phyloP scores from a whole-genome alignment of 768 basidiomycete species.

The Dendrothele bispora region DNA sequence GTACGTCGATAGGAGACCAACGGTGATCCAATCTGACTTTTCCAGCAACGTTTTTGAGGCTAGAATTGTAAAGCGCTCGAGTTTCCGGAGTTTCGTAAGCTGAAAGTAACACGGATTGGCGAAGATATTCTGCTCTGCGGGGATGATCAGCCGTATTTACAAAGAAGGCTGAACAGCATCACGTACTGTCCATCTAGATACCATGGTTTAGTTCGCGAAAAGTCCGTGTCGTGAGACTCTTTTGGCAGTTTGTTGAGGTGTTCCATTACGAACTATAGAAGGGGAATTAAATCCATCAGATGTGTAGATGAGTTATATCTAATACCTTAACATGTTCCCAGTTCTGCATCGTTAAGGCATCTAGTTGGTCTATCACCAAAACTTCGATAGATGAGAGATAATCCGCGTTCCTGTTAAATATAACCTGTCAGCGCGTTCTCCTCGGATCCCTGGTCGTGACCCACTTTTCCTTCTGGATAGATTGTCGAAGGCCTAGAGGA shows the following conservation, averaged over 20 bases:
- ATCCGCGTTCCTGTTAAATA: slow-evolving; percentile 70
- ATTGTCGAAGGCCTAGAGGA: slow-evolving; percentile 86
- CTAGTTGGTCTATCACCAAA: slow-evolving; percentile 87
- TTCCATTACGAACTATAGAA: slow-evolving; percentile 73
- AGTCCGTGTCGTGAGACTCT: slow-evolving; percentile 91
- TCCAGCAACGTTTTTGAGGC: slow-evolving; percentile 81
- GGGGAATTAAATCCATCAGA: neutral
- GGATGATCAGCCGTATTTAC: slow-evolving; percentile 1
- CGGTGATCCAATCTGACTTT: slow-evolving; percentile 68
- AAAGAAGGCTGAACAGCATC: neutral
- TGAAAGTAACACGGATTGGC: slow-evolving; percentile 87
- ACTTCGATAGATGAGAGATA: slow-evolving; percentile 94
- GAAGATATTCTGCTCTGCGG: slow-evolving; percentile 74
- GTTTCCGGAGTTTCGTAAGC: slow-evolving; percentile 90
- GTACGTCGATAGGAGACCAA: slow-evolving; percentile 78
- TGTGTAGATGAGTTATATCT: neutral
- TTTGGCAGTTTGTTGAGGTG: slow-evolving; percentile 88
- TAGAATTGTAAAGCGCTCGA: slow-evolving; percentile 73
- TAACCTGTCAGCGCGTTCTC: neutral
- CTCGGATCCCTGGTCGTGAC: slow-evolving; percentile 22
- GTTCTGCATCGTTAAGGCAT: slow-evolving; percentile 95
- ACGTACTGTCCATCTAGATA: slow-evolving; percentile 92
- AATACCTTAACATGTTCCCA: slow-evolving; percentile 95
- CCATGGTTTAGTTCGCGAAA: slow-evolving; percentile 97
- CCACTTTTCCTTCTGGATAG: slow-evolving; percentile 92